Evolutionary conservation across 2,329 filamentous ascomycete genomes (phyloP).

Genomic region (Zasmidium citrigriseum): DNA sequence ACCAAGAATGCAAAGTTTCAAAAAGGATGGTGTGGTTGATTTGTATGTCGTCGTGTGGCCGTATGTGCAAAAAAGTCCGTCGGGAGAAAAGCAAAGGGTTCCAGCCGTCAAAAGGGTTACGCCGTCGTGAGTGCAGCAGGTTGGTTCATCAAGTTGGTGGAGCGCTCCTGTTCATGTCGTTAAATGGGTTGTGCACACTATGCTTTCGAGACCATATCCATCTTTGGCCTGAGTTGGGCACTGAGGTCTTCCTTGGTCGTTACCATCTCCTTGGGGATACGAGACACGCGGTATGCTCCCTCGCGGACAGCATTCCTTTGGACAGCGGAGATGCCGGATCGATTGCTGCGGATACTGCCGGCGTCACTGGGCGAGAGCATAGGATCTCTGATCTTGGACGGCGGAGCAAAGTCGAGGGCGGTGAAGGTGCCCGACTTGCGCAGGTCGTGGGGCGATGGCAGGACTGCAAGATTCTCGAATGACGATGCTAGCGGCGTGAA

Average conservation of each 20-base stretch:
- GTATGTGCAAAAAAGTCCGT: neutral
- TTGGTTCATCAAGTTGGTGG: neutral
- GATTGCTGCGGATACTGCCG: conserved; percentile 64
- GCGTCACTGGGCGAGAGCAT: conserved; percentile 45
- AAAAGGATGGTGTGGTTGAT: neutral
- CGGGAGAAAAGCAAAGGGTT: neutral
- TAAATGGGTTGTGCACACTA: conserved; percentile 3
- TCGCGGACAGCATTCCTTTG: conserved; percentile 72
- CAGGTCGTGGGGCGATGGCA: conserved; percentile 84
- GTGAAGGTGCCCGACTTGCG: conserved; percentile 80
- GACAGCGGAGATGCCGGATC: conserved; percentile 72
- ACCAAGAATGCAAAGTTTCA: neutral
- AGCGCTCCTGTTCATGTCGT: neutral
- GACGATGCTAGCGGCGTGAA: conserved; percentile 79
- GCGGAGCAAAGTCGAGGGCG: conserved; percentile 76
- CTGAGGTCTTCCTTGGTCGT: conserved; percentile 71
- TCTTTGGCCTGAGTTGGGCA: conserved; percentile 55
- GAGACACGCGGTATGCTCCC: conserved; percentile 84
- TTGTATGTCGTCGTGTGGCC: neutral
- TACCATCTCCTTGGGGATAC: conserved; percentile 77
- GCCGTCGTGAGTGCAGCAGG: neutral
- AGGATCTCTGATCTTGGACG: conserved; percentile 68
- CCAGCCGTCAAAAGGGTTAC: neutral
- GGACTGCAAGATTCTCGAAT: conserved; percentile 80
- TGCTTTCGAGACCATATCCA: conserved; percentile 27